Base-by-base conservation (phyloP, 768 basidiomycete genomes). In the Mycena vitilis region DNA sequence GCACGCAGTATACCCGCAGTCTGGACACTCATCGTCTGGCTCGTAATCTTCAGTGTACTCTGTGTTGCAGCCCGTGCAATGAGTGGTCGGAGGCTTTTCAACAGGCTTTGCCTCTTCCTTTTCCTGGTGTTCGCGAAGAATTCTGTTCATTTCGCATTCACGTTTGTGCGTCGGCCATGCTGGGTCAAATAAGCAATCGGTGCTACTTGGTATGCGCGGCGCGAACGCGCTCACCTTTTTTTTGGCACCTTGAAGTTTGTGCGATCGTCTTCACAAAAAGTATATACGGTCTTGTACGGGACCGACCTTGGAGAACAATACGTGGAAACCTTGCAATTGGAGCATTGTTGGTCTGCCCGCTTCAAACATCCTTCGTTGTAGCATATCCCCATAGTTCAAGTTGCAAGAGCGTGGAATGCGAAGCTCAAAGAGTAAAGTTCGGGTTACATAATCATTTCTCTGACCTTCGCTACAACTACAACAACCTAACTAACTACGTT, bases 1-100 rank as follows among this genome's bases (percentile, higher is more conserved):
- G 65, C 80, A 81, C 13, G 75, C 75, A 47, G 75, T 73, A 60
- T 80, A 81, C 18, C 78, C 78, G 61, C 81, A 81, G 38, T 78
- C 76, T 12, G 78, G 76, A 67, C 81, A 81, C 15, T 69, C 71
- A 42, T 76, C 75, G n/a, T 77, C 76, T 49, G 71, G 71, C 12
- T 25, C 22, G 25, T 49, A 64, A 38, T 49, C 53, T 48, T 36
- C 54, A 69, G 45, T 30, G 63, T 75, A 78, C 63, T 71, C 73
- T 5, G 69, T 65, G 37, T 77, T 75, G 63, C 80, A 82, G 20
- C 80, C 80, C 11, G 80, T 81, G 74, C 77, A 76, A 34, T 75
- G 74, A 2, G 75, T 73, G 30, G 66, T 73, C 2, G 69, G 68
- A 13, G 73, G 77, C 64, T 71, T 75, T n/a, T 70, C 63, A n/a